Evolutionary conservation across 805 yeast genomes (phyloP).

Genomic region (Candida vaughaniae): DNA sequence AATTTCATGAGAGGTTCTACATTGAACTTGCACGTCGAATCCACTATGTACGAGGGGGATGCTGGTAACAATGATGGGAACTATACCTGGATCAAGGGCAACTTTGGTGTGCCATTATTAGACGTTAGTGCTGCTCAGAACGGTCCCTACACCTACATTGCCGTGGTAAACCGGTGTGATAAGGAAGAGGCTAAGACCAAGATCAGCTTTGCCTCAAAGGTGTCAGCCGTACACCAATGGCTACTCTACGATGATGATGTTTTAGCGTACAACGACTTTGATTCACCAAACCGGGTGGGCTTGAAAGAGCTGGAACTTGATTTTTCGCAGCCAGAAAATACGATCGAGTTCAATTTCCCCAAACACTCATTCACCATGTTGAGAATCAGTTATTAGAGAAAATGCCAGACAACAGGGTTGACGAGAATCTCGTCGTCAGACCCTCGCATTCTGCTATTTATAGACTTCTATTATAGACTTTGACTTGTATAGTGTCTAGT

Average conservation of each 20-base stretch:
- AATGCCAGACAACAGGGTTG: neutral
- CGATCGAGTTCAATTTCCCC: constrained; percentile 13
- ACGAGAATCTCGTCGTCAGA: too few relatives aligned
- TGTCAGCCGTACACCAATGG: constrained; percentile 17
- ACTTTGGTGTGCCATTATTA: constrained; percentile 20
- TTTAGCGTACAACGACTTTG: constrained; percentile 25
- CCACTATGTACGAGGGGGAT: constrained; percentile 24
- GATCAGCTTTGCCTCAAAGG: constrained; percentile 16
- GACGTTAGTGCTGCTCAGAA: constrained; percentile 23
- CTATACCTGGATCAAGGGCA: constrained; percentile 19
- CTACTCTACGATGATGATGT: constrained; percentile 27
- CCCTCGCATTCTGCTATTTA: too few relatives aligned
- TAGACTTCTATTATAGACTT: too few relatives aligned
- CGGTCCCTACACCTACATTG: constrained; percentile 21
- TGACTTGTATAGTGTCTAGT: too few relatives aligned
- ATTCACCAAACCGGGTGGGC: constrained; percentile 19
- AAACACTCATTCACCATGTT: constrained; percentile 21
- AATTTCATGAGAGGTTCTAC: constrained; percentile 31
- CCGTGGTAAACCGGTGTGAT: constrained; percentile 26
- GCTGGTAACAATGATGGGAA: constrained; percentile 19
- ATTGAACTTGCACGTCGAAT: constrained; percentile 26
- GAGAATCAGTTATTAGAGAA: constrained; percentile 6
- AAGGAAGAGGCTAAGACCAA: constrained; percentile 20
- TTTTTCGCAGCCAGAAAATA: constrained; percentile 23
- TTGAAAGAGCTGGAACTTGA: constrained; percentile 20